Conservation (phyloP, 192 early-diverging fungal genomes). For the Backusella macrospora region DNA sequence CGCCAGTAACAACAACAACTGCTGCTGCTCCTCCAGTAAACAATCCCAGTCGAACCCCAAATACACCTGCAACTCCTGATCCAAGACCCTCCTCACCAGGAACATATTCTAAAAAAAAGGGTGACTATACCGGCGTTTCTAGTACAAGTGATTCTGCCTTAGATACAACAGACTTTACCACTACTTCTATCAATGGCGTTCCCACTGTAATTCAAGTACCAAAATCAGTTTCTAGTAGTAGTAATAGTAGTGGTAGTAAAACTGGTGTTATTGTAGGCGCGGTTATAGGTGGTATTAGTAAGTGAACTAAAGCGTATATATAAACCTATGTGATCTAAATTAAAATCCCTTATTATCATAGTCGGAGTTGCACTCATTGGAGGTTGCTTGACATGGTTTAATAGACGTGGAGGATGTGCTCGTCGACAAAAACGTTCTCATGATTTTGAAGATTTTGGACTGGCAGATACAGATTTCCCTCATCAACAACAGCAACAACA, state of each 20-base stretch:
- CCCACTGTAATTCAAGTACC: background rate
- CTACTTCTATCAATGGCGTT: conserved; percentile 5
- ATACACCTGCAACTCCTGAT: conserved; percentile 18
- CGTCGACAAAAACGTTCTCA: conserved; percentile 22
- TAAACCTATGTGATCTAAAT: background rate
- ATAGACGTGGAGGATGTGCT: conserved; percentile 39
- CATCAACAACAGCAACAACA: conserved; percentile 28
- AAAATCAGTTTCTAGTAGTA: background rate
- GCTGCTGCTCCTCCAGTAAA: background rate
- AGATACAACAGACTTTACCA: background rate
- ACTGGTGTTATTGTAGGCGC: conserved; percentile 23
- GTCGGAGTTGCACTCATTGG: conserved; percentile 42
- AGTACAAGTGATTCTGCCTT: background rate
- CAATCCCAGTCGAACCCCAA: background rate
- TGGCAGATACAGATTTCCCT: conserved; percentile 38
- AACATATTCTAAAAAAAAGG: background rate
- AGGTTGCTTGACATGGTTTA: conserved; percentile 34
- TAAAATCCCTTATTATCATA: background rate
- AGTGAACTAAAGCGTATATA: conserved; percentile 1
- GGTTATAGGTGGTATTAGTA: conserved; percentile 24
- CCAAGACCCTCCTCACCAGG: background rate
- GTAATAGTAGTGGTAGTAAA: conserved; percentile 12
- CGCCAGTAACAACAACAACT: background rate
- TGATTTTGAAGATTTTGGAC: conserved; percentile 42
- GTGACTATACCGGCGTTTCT: background rate